phyloP scores from a whole-genome alignment of 192 early-diverging fungal species.

The Podila epigama region DNA sequence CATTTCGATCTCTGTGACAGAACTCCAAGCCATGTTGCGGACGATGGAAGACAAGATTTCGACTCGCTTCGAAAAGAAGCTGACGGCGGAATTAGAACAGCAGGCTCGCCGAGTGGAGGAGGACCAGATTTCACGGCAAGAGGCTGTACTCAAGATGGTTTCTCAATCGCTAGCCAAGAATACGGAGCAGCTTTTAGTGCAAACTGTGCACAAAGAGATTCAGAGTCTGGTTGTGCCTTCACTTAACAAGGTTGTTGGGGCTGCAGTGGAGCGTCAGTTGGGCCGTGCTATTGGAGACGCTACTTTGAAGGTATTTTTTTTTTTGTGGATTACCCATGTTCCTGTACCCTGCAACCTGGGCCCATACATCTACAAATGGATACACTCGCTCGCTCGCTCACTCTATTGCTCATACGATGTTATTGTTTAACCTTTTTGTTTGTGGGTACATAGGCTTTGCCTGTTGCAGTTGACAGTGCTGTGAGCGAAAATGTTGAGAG shows the following conservation, averaged over 20 bases:
- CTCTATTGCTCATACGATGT: not conserved
- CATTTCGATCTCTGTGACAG: conserved; percentile 20
- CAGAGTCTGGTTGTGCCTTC: conserved; percentile 51
- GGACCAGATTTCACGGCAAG: conserved; percentile 53
- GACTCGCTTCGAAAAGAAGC: conserved; percentile 33
- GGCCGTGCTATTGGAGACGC: conserved; percentile 43
- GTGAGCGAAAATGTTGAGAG: conserved; percentile 48
- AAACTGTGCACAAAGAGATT: conserved; percentile 55
- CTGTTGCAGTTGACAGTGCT: conserved; percentile 43
- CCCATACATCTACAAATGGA: no score
- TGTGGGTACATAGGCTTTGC: conserved; percentile 31
- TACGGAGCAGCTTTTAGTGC: conserved; percentile 53
- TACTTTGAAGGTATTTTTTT: conserved; percentile 41
- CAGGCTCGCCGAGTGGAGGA: conserved; percentile 39
- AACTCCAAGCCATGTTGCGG: conserved; percentile 32
- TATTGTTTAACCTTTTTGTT: not conserved
- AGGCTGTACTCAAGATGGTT: conserved; percentile 54
- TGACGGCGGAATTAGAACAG: conserved; percentile 33
- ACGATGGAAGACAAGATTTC: conserved; percentile 37
- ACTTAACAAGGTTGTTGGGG: conserved; percentile 47
- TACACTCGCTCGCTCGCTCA: not conserved
- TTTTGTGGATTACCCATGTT: not conserved
- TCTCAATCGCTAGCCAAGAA: conserved; percentile 53
- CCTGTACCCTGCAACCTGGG: not conserved
- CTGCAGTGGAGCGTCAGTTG: conserved; percentile 51